Percentiles rank a stretch among this genome's conserved stretches.
Evolutionary conservation across 768 basidiomycete genomes (phyloP).

Genomic region (Clitopilus hobsonii): DNA sequence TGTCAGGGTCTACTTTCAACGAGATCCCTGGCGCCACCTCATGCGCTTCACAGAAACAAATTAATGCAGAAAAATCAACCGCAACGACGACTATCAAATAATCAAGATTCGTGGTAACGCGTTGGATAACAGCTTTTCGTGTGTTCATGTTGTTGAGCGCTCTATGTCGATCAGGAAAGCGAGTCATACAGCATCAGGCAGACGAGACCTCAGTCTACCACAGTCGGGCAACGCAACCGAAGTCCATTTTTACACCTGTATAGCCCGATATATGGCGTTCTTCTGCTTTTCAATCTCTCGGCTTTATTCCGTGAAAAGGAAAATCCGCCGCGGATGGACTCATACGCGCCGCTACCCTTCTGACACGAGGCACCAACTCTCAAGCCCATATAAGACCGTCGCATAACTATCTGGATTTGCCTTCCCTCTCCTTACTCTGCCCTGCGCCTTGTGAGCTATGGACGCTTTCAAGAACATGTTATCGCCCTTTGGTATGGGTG

Average conservation of each 20-base stretch:
- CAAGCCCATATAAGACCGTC: slow-evolving; percentile 38
- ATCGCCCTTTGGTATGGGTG: slow-evolving; percentile 64
- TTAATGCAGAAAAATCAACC: slow-evolving; percentile 11
- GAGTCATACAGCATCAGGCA: neutral
- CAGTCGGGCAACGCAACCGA: neutral
- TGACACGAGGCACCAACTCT: slow-evolving; percentile 35
- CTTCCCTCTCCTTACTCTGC: slow-evolving; percentile 26
- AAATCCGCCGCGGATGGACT: slow-evolving; percentile 18
- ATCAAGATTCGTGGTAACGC: neutral
- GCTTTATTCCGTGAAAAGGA: slow-evolving; percentile 11
- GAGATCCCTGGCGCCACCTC: slow-evolving; percentile 13
- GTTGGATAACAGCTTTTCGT: neutral
- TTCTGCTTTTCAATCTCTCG: neutral
- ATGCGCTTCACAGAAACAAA: slow-evolving; percentile 10
- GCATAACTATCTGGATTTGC: slow-evolving; percentile 30
- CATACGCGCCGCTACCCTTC: slow-evolving; percentile 28
- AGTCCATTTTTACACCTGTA: neutral
- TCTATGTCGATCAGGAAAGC: neutral
- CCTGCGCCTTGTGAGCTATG: slow-evolving; percentile 39
- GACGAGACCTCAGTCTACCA: slow-evolving; percentile 5
- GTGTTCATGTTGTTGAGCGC: neutral
- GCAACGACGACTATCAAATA: slow-evolving; percentile 14
- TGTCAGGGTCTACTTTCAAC: slow-evolving; percentile 1
- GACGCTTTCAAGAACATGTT: slow-evolving; percentile 66
- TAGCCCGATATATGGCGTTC: neutral